Percentiles rank a stretch among this genome's conserved stretches.
phyloP scores from a whole-genome alignment of 768 basidiomycete genomes.

The Leccinum pellstonianum region DNA sequence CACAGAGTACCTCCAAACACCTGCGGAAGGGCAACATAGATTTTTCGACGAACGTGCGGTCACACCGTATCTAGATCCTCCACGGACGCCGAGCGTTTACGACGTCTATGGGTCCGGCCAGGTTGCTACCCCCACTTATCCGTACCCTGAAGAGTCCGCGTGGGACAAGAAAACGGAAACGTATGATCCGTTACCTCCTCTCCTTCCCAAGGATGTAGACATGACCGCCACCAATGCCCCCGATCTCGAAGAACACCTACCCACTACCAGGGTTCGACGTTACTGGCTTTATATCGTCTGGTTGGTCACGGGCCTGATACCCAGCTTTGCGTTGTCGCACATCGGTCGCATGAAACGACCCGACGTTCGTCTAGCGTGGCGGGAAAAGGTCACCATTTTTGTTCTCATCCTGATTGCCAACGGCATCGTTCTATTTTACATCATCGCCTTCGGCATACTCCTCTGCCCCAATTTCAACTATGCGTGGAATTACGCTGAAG shows the following conservation, averaged over 20 bases:
- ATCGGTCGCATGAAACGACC: slow-evolving; percentile 67
- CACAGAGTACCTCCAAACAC: slow-evolving; percentile 39
- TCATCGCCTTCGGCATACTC: slow-evolving; percentile 59
- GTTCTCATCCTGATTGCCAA: slow-evolving; percentile 55
- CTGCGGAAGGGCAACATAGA: slow-evolving; percentile 30
- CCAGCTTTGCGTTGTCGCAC: slow-evolving; percentile 45
- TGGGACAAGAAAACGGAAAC: slow-evolving; percentile 45
- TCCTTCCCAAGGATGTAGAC: slow-evolving; percentile 36
- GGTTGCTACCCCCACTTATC: slow-evolving; percentile 23
- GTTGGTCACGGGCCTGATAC: slow-evolving; percentile 55
- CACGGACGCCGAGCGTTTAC: slow-evolving; percentile 29
- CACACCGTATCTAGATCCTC: slow-evolving; percentile 32
- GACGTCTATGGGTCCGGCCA: slow-evolving; percentile 26
- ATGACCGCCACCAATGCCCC: slow-evolving; percentile 44
- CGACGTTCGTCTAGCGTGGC: slow-evolving; percentile 66
- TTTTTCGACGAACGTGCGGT: slow-evolving; percentile 33
- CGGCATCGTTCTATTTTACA: slow-evolving; percentile 59
- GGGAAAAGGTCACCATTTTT: slow-evolving; percentile 68
- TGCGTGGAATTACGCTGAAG: slow-evolving; percentile 53
- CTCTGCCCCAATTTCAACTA: slow-evolving; percentile 63
- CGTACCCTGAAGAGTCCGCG: slow-evolving; percentile 36
- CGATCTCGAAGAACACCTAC: slow-evolving; percentile 52
- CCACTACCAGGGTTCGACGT: slow-evolving; percentile 52
- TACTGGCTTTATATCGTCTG: slow-evolving; percentile 61
- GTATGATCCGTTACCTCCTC: slow-evolving; percentile 31